A percentile compares a stretch with the other conserved stretches of the same genome.
Conservation (phyloP, 2,329 filamentous ascomycete genomes). For the Davidsoniella virescens region DNA sequence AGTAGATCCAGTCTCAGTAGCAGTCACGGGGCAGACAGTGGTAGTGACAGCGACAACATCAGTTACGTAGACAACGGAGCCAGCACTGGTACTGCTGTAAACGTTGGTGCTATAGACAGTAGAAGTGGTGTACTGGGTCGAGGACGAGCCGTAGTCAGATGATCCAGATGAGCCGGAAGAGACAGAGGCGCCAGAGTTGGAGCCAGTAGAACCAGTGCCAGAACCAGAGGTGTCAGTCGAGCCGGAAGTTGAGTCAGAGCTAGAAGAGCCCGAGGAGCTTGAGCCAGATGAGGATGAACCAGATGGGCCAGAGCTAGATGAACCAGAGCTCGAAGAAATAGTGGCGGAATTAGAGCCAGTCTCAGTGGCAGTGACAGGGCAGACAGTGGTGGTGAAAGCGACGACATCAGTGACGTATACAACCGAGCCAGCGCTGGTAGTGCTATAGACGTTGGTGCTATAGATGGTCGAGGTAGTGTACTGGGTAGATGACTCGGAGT, state of each 20-base stretch:
- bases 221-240: background rate
- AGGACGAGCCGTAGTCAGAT: background rate
- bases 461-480: conserved; percentile 6
- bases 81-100: conserved; percentile 16
- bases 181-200: background rate
- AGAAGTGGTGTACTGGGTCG: conserved; percentile 2
- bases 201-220: background rate
- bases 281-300: background rate
- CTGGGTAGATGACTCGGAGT: background rate
- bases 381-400: conserved; percentile 21
- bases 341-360: background rate
- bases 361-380: background rate
- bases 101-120: conserved; percentile 6
- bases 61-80: conserved; percentile 19
- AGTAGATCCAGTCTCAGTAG: background rate
- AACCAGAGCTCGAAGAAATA: background rate
- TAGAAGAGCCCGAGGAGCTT: background rate
- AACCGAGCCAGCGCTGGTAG: conserved; percentile 17
- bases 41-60: conserved; percentile 31
- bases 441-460: conserved; percentile 1
- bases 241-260: background rate
- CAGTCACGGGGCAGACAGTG: background rate
- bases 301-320: background rate
- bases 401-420: conserved; percentile 28
- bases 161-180: background rate